A percentile compares a stretch with the other conserved stretches of the same genome.
Conservation (phyloP, 2,329 filamentous ascomycete species). For the Geosmithia morbida region DNA sequence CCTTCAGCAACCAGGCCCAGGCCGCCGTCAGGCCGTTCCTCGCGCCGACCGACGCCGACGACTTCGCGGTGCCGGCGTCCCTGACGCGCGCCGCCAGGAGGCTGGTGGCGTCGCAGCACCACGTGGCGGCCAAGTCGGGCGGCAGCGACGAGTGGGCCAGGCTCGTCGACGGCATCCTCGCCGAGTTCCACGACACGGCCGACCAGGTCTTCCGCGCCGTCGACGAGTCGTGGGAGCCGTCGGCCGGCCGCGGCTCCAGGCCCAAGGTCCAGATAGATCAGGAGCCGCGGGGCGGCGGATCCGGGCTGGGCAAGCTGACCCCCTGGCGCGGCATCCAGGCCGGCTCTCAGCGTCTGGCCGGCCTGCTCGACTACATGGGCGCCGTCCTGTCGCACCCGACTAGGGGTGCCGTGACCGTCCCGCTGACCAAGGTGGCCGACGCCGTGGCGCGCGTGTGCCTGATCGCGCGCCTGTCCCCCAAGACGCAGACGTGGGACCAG, state of each 20-base stretch:
- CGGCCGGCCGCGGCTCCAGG: constrained; percentile 31
- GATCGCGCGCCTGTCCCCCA: constrained; percentile 38
- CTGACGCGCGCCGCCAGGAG: constrained; percentile 45
- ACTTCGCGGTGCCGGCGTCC: constrained; percentile 29
- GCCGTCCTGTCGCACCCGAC: constrained; percentile 51
- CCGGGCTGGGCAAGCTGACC: constrained; percentile 37
- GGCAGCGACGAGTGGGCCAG: constrained; percentile 67
- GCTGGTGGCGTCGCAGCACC: constrained; percentile 57
- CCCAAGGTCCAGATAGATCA: constrained; percentile 27
- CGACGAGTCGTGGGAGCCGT: constrained; percentile 68
- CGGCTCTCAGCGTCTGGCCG: constrained; percentile 54
- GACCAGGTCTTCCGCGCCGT: constrained; percentile 69
- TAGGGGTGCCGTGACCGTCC: constrained; percentile 48
- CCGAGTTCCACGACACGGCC: constrained; percentile 53
- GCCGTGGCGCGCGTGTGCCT: constrained; percentile 56
- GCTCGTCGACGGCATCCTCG: constrained; percentile 45
- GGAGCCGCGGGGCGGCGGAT: constrained; percentile 31
- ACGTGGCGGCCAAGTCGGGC: constrained; percentile 68
- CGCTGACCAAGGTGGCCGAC: constrained; percentile 54
- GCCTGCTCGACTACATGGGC: constrained; percentile 50
- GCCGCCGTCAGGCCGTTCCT: constrained; percentile 44
- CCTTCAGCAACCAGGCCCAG: constrained; percentile 55
- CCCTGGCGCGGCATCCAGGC: constrained; percentile 62
- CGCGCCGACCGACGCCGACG: constrained; percentile 46
- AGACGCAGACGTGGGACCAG: constrained; percentile 29